Percentiles rank a stretch among this genome's conserved stretches.
These are phyloP conservation scores for Stevia rebaudiana DNA, from an alignment of 140 eudicot genomes.

Conservation along the genomic window DNA sequence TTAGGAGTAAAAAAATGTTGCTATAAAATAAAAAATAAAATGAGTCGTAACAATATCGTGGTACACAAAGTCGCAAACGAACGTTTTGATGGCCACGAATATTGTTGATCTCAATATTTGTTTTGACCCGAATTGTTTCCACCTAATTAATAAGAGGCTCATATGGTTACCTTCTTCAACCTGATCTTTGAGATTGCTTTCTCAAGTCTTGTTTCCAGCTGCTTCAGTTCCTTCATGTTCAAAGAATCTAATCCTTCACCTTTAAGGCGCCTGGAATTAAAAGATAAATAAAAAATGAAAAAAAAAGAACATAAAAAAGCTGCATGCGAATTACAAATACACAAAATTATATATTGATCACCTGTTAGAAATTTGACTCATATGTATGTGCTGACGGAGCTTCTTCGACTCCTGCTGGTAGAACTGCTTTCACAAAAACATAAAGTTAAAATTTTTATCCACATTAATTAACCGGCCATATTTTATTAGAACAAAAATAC, in stretches of 20 bases:
- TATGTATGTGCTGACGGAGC: constrained; percentile 65
- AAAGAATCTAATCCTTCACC: constrained; percentile 78
- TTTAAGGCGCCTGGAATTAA: constrained; percentile 66
- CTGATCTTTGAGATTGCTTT: constrained; percentile 67
- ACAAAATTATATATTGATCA: neutral
- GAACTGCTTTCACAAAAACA: constrained; percentile 31
- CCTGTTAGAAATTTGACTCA: constrained; percentile 63
- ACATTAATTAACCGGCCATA: neutral
- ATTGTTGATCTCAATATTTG: too few species aligned
- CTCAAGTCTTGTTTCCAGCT: constrained; percentile 74
- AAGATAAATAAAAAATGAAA: too few species aligned
- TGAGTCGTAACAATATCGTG: too few species aligned
- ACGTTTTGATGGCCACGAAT: too few species aligned
- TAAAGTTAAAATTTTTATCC: neutral
- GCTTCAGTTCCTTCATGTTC: constrained; percentile 67
- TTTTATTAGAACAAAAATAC: neutral
- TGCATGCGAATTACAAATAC: neutral
- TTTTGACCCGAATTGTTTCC: too few species aligned
- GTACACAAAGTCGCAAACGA: too few species aligned
- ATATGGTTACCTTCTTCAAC: constrained; percentile 60
- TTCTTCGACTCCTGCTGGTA: constrained; percentile 72
- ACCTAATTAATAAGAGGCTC: too few species aligned
- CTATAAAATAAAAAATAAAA: too few species aligned
- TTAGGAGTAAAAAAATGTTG: too few species aligned
- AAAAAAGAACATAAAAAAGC: neutral